phyloP scores from a whole-genome alignment of 2,329 filamentous ascomycete genomes.

The Didymella glomerata region DNA sequence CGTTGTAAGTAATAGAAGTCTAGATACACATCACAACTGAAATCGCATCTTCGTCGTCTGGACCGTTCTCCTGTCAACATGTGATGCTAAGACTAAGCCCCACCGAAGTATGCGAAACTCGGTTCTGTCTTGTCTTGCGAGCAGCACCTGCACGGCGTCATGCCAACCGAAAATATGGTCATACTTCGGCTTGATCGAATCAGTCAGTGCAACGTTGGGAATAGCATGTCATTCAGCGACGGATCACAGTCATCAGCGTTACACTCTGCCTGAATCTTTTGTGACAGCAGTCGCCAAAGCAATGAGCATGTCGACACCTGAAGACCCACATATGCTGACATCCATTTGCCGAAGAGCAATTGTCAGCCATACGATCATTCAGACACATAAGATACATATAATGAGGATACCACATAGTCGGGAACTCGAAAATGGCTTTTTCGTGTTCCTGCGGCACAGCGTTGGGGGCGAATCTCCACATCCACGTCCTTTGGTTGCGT shows the following conservation, averaged over 20 bases:
- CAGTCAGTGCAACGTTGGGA: background rate
- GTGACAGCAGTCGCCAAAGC: background rate
- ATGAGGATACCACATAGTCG: background rate
- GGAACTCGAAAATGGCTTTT: background rate
- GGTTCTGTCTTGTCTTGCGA: background rate
- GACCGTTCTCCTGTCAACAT: background rate
- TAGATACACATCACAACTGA: background rate
- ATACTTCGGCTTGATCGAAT: background rate
- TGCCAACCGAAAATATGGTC: background rate
- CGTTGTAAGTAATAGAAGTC: background rate
- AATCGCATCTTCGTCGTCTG: background rate
- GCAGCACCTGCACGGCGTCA: background rate
- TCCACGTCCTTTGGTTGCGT: background rate
- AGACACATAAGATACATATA: background rate
- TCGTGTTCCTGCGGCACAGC: constrained; percentile 6
- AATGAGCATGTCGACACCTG: background rate
- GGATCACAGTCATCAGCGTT: background rate
- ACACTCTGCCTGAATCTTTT: background rate
- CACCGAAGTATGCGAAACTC: background rate
- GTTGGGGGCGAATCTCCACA: constrained; percentile 15
- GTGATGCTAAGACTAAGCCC: background rate
- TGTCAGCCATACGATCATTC: constrained; percentile 1
- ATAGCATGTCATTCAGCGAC: background rate
- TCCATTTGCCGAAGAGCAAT: background rate
- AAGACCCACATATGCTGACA: constrained; percentile 13